These are phyloP conservation scores for Xerocomellus chrysenteron DNA, from an alignment of 768 basidiomycete species.

Conservation along the genomic window DNA sequence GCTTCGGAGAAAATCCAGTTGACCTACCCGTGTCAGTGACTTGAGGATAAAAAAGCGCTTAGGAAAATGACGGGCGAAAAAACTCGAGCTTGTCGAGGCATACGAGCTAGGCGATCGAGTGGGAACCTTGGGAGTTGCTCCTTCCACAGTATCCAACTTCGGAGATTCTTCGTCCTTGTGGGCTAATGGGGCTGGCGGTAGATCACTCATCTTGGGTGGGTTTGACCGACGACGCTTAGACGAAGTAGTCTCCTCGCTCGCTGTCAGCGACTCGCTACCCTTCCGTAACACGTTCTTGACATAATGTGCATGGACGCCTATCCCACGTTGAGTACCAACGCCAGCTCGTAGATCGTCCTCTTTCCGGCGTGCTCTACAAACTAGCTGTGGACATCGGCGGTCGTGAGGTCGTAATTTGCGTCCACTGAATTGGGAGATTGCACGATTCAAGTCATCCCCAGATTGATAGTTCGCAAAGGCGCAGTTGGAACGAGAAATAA, in stretches of 20 bases:
- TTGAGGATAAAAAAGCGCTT: constrained; percentile 92
- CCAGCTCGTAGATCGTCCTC: constrained; percentile 89
- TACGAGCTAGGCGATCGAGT: constrained; percentile 59
- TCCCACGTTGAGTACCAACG: constrained; percentile 87
- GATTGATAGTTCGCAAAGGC: constrained; percentile 88
- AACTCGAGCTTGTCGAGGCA: constrained; percentile 81
- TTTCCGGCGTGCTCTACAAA: constrained; percentile 77
- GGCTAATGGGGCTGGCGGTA: constrained; percentile 29
- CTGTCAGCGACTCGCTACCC: constrained; percentile 17
- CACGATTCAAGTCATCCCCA: constrained; percentile 57
- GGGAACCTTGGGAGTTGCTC: constrained; percentile 1
- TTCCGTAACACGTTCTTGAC: constrained; percentile 60
- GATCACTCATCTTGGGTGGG: background rate
- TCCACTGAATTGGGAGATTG: constrained; percentile 75
- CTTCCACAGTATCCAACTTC: background rate
- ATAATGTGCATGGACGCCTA: constrained; percentile 82
- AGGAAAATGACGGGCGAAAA: constrained; percentile 76
- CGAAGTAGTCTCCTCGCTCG: background rate
- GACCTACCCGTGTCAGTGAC: constrained; percentile 71
- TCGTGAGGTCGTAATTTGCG: constrained; percentile 67
- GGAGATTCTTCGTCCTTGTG: constrained; percentile 41
- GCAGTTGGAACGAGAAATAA: constrained; percentile 93
- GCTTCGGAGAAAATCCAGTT: background rate
- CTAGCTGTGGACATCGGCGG: constrained; percentile 68
- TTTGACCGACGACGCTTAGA: background rate